Base-by-base conservation (phyloP, 306 rosid species). In the Calophaca sinica region DNA sequence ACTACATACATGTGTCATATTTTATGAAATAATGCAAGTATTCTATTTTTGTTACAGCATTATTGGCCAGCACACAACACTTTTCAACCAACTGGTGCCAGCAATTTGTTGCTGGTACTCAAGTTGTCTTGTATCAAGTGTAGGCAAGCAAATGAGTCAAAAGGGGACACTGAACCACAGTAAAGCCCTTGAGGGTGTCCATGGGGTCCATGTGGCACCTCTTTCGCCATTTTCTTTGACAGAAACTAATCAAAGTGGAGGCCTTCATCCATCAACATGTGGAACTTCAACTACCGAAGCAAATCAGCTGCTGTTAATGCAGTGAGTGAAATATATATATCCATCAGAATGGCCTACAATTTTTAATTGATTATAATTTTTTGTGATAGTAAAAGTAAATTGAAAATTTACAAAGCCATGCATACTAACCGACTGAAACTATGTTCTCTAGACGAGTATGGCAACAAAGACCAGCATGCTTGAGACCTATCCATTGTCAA, bases 391-490 rank as follows among this genome's bases (percentile, higher is more conserved):
- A 9, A 55, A 29, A 20, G 10, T 9, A 61, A 29, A 9, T 10
- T 4, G 10, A 51, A 44, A 66, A 26, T 60, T 75, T 59, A 15
- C 35, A 31, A 39, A 61, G 53, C 38, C 33, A 13, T 60, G 44
- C 48, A 28, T 51, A 59, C 41, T 85, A 68, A 85, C 68, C 59
- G 69, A 49, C 48, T 63, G 14, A 35, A 32, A 70, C 14, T 81
- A 31, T 82, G 35, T 75, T 88, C 31, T 86, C 51, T 89, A 94
- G 98, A 62, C 79, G 94, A 68, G 80, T 64, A 60, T 94, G 96
- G 97, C 88, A 88, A 80, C 97, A 85, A 51, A 85, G 90, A 75
- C 97, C 91, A 4, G 86, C 92, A 36, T 94, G 84, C 82, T 79
- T 94, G 90, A 94, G 86, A 78, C 96, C 96, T 59, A 87, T 91